Percentiles rank a stretch among this genome's conserved stretches.
Conservation (phyloP, 164 flowering plant species). For the Stephania cephalantha region DNA sequence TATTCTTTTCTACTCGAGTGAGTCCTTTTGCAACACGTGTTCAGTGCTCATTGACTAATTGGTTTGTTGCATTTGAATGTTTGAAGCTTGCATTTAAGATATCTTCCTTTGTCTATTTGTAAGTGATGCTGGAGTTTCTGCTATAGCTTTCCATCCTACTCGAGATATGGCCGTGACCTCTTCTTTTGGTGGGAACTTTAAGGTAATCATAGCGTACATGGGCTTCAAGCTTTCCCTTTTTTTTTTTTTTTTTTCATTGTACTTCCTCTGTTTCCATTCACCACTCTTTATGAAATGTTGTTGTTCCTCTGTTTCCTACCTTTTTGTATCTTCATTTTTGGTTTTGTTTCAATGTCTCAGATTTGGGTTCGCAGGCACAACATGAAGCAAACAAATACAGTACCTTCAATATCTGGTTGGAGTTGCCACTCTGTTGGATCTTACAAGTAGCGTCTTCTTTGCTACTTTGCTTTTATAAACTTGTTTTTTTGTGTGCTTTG, state of each 20-base stretch:
- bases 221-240: not conserved
- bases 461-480: not conserved
- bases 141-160: constrained; percentile 76
- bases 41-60: not conserved
- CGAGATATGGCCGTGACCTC: constrained; percentile 71
- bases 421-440: constrained; percentile 92
- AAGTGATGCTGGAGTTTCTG: constrained; percentile 81
- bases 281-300: too few species aligned
- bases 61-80: not conserved
- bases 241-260: too few species aligned
- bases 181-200: constrained; percentile 89
- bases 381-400: constrained; percentile 29
- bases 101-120: not conserved
- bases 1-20: not conserved
- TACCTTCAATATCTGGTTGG: constrained; percentile 54
- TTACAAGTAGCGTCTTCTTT: constrained; percentile 56
- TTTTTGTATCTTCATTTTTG: not conserved
- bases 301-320: not conserved
- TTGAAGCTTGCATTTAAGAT: not conserved
- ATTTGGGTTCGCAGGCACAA: constrained; percentile 53
- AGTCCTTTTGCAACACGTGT: not conserved
- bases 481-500: not conserved
- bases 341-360: constrained; percentile 29
- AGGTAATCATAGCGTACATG: constrained; percentile 38
- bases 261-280: too few species aligned